Conservation (phyloP, 768 basidiomycete species). For the Clathrus columnatus region DNA sequence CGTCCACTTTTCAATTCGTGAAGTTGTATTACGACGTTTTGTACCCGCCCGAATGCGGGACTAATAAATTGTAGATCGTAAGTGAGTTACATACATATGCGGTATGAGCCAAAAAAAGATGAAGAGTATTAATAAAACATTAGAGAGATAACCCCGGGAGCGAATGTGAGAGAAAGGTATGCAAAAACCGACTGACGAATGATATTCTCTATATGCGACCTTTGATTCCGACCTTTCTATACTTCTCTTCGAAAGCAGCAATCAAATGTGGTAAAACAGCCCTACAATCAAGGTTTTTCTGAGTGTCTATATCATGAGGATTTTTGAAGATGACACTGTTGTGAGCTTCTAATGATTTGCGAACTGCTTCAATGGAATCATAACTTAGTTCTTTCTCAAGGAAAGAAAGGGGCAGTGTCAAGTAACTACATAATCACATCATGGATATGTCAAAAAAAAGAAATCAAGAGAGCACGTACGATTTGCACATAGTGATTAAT, state of each 20-base stretch:
- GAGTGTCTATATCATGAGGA: constrained; percentile 48
- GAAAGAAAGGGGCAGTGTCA: constrained; percentile 65
- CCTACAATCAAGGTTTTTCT: constrained; percentile 69
- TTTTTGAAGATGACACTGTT: constrained; percentile 59
- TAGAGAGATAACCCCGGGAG: constrained; percentile 13
- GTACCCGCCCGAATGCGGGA: constrained; percentile 91
- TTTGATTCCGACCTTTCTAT: constrained; percentile 81
- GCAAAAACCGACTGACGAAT: constrained; percentile 13
- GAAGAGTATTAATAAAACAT: constrained; percentile 13
- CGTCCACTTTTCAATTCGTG: constrained; percentile 68
- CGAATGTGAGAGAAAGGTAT: constrained; percentile 10
- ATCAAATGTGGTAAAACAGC: constrained; percentile 45
- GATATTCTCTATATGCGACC: constrained; percentile 63
- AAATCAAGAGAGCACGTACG: constrained; percentile 45
- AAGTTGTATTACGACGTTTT: constrained; percentile 78
- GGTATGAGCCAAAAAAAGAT: constrained; percentile 4
- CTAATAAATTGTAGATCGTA: constrained; percentile 26
- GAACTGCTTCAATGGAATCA: constrained; percentile 52
- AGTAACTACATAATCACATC: constrained; percentile 51
- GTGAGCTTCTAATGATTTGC: constrained; percentile 64
- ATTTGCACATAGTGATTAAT: constrained; percentile 83
- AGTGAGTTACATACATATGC: not conserved
- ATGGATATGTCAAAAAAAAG: constrained; percentile 8
- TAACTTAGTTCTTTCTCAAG: constrained; percentile 80
- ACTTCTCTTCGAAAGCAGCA: constrained; percentile 68